Conservation (phyloP, 225 moss, liverwort and hornwort genomes). For the Lunularia cruciata region DNA sequence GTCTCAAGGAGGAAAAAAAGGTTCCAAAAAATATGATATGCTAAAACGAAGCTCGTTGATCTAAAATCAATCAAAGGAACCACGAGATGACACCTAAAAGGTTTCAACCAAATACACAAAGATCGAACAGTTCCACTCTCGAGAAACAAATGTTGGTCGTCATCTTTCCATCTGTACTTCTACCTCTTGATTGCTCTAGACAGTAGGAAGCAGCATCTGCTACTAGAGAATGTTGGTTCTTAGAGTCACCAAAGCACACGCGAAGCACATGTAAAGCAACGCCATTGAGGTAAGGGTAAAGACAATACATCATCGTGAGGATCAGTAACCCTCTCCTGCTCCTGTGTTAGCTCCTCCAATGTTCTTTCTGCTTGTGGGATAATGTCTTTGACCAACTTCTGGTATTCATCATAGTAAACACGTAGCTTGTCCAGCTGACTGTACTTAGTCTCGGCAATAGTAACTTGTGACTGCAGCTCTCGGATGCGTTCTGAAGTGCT, state of each 20-base stretch:
- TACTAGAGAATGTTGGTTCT: not conserved
- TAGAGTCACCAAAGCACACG: no score
- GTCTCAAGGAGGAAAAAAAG: no score
- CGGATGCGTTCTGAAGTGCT: conserved; percentile 51
- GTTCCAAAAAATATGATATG: no score
- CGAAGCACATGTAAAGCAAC: no score
- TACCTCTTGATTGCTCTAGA: no score
- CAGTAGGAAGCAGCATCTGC: not conserved
- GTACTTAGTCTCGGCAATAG: conserved; percentile 65
- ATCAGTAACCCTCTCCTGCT: conserved; percentile 54
- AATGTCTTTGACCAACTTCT: conserved; percentile 65
- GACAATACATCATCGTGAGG: conserved; percentile 72
- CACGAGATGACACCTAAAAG: no score
- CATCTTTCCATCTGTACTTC: no score
- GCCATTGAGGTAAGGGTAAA: not conserved
- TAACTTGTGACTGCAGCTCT: conserved; percentile 39
- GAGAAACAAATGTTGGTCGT: no score
- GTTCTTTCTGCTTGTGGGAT: conserved; percentile 71
- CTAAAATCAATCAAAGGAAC: no score
- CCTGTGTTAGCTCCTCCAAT: conserved; percentile 54
- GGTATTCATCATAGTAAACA: conserved; percentile 68
- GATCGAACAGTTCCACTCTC: no score
- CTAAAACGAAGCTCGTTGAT: no score
- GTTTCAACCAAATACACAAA: no score
- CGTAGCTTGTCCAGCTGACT: conserved; percentile 78